Conservation (phyloP, 2,329 filamentous ascomycete genomes). For the Stachybotrys echinatus region DNA sequence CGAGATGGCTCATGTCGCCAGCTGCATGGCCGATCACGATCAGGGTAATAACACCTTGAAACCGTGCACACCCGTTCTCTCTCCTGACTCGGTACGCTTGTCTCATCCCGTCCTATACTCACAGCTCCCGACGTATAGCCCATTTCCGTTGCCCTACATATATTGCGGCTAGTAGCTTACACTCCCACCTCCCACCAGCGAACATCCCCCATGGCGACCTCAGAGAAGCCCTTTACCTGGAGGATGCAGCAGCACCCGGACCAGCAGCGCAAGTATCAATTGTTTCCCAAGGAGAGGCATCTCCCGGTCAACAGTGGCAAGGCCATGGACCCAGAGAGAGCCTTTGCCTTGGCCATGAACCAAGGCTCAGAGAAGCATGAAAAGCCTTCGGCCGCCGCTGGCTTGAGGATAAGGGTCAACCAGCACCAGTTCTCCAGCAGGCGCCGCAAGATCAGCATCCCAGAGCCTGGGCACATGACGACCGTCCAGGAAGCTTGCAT, state of each 20-base stretch:
- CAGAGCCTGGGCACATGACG: constrained; percentile 62
- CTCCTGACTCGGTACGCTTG: constrained; percentile 40
- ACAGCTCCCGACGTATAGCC: not conserved
- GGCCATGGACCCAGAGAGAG: constrained; percentile 44
- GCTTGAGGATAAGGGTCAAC: constrained; percentile 49
- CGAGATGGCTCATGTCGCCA: constrained; percentile 57
- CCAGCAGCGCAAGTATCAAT: constrained; percentile 50
- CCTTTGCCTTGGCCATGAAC: constrained; percentile 35
- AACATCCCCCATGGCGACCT: constrained; percentile 15
- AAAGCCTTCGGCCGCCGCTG: constrained; percentile 29
- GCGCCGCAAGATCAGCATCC: constrained; percentile 58
- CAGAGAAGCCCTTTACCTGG: constrained; percentile 50
- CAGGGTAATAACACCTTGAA: constrained; percentile 46
- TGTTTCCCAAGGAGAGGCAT: constrained; percentile 52
- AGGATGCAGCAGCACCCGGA: constrained; percentile 52
- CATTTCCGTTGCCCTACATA: not conserved
- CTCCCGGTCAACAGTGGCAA: constrained; percentile 35
- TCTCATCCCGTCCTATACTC: no score
- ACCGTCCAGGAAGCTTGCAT: constrained; percentile 62
- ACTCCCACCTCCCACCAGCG: constrained; percentile 7
- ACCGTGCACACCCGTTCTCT: constrained; percentile 39
- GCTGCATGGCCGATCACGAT: constrained; percentile 46
- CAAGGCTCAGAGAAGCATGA: constrained; percentile 36
- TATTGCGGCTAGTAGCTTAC: not conserved
- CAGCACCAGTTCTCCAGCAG: constrained; percentile 48